Base-by-base conservation (phyloP, 306 rosid species). In the Begonia fuchsioides region DNA sequence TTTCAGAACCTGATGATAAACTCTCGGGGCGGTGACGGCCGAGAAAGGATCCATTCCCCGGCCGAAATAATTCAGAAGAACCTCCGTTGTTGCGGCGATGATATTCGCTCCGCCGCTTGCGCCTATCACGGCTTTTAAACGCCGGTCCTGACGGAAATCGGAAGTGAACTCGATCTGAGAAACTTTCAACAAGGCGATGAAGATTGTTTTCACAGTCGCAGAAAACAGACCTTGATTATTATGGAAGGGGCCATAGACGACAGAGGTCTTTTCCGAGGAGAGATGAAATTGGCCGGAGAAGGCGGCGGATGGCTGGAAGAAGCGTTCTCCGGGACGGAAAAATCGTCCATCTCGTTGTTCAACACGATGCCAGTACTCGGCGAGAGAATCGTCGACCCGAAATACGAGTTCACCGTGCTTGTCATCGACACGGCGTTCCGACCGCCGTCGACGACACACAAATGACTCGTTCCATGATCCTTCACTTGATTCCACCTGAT, bases 331-430 rank as follows among this genome's bases (percentile, higher is more conserved):
- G 87, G 93, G 1, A 81, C 71, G 35, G 93, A 78, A 68, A 88
- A 88, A 67, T 88, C 97, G 58, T 60, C 77, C 97, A 88, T 88
- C 63, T 88, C 84, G 57, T 88, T 88, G 76, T 88, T 88, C 51
- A 88, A 62, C 52, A 88, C 63, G 61, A 88, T 81, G 55, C 95
- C 95, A 2, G 93, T 84, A 63, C 78, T 81, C 19, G 69, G 62
- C 38, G 93, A 88, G 52, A 84, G 73, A 20, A 83, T 64, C 14
- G 44, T 55, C 54, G 95, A 16, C 44, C 95, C 97, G 66, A 88
- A 84, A 66, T 78, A 84, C 43, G 50, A 38, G 49, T 84, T 88
- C 51, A 84, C 56, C 0, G 93, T 84, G 20, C 64, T 47, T n/a
- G 90, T 88, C 93, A 88, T 76, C 63, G 97, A 78, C 48, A 88